Evolutionary conservation across 306 rosid genomes (phyloP), one percentile per base, ranked within the genome.

Genomic region (Lathyrus oleraceus): DNA sequence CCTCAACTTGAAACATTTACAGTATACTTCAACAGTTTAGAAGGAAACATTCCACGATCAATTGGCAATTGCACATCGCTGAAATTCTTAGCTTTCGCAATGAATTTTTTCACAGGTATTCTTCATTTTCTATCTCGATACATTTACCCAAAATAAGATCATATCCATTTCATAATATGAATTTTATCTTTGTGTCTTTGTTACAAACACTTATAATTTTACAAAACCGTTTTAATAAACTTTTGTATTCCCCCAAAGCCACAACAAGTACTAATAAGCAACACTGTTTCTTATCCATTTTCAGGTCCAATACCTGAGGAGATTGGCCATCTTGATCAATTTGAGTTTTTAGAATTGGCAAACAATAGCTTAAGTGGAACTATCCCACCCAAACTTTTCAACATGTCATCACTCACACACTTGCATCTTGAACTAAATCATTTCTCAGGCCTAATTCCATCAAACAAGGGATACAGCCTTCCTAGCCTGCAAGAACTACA

Each of bases 291-390:
- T 21, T 52, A 21, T 53, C 1, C 32, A 53, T 20, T 53, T 21
- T 21, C 15, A 53, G 60, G 60, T 21, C 0, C 4, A 3, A 21
- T 53, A 4, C 60, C 60, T 0, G 4, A 4, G 4, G 35, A 21
- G 9, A 21, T 53, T 5, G 4, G 16, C 3, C 10, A 21, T 21
- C 35, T 53, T 53, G 8, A 10, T 21, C 1, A 53, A 53, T 16
- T 53, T 23, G 0, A 21, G 9, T 0, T 0, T 2, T 9, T 53
- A 2, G 0, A 0, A 2, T 53, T 53, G 35, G 0, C 1, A 10
- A 11, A 11, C 8, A 53, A 53, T 11, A 23, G 1, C 0, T 11
- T 53, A 4, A 23, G 4, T 21, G 60, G 60, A 2, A 21, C 60
- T 11, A 10, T 21, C 21, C 60, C 60, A 0, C 11, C 35, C 15